Evolutionary conservation across 495 filamentous ascomycete genomes (phyloP).

Genomic region (Umbilicaria muhlenbergii): DNA sequence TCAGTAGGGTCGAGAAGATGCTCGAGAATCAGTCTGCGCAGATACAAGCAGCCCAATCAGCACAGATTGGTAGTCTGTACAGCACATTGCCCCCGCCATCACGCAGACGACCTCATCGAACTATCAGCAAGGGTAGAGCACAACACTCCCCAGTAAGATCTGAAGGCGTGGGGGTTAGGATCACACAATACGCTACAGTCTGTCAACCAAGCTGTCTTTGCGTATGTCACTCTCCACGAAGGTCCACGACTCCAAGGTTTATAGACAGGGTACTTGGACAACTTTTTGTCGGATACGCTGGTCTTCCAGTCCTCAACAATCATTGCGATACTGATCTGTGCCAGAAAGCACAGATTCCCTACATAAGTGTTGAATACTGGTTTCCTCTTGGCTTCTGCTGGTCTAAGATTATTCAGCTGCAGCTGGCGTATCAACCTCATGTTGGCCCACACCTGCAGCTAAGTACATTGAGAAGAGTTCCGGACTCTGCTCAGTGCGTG

Average conservation of each 20-base stretch:
- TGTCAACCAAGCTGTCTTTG: neutral
- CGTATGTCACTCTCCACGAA: neutral
- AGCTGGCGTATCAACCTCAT: neutral
- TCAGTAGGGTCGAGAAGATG: constrained; percentile 2
- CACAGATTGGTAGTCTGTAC: neutral
- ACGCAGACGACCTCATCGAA: neutral
- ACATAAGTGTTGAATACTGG: constrained; percentile 5
- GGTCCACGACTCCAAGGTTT: neutral
- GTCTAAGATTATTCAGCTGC: constrained; percentile 3
- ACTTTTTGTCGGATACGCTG: constrained; percentile 1
- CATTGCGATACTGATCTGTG: neutral
- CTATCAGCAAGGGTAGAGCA: neutral
- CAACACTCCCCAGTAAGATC: neutral
- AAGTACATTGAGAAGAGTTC: constrained; percentile 5
- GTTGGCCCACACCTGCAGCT: constrained; percentile 2
- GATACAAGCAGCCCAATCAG: constrained; percentile 1
- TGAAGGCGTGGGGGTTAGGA: neutral
- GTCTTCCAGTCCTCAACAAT: neutral
- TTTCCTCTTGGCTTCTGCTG: constrained; percentile 5
- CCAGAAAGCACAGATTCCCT: neutral
- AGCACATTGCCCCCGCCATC: neutral
- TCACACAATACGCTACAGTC: neutral
- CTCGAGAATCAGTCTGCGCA: constrained; percentile 1
- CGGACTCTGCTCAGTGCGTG: constrained; percentile 8
- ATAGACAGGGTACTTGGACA: constrained; percentile 1